phyloP scores from a whole-genome alignment of 2,329 filamentous ascomycete genomes.

The Macrophomina tecta region DNA sequence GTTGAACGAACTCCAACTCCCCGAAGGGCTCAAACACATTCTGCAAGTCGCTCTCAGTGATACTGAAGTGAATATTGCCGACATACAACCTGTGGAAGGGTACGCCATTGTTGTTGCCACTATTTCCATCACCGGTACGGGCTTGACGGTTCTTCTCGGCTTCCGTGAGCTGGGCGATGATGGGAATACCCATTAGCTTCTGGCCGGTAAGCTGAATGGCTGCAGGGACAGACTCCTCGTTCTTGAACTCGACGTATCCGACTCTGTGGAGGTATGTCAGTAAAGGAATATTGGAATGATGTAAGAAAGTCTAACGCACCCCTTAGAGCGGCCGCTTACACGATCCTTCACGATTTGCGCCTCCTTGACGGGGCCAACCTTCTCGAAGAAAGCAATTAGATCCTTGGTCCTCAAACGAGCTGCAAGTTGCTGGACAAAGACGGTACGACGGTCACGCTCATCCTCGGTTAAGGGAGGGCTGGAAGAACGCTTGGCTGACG shows the following conservation, averaged over 20 bases:
- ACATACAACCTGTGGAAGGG: slow-evolving; percentile 98
- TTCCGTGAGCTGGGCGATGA: slow-evolving; percentile 97
- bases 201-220: slow-evolving; percentile 98
- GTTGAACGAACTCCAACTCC: slow-evolving; percentile 94
- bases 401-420: slow-evolving; percentile 91
- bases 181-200: slow-evolving; percentile 96
- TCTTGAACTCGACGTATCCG: slow-evolving; percentile 98
- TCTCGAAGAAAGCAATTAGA: slow-evolving; percentile 93
- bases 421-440: slow-evolving; percentile 98
- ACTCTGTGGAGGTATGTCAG: slow-evolving; percentile 68
- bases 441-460: slow-evolving; percentile 93
- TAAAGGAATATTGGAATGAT: slow-evolving; percentile 15
- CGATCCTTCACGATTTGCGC: slow-evolving; percentile 98
- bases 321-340: slow-evolving; percentile 95
- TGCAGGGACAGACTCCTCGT: slow-evolving; percentile 89
- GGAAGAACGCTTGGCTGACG: slow-evolving; percentile 44
- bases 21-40: slow-evolving; percentile 98
- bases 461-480: slow-evolving; percentile 82
- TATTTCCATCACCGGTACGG: slow-evolving; percentile 74
- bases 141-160: slow-evolving; percentile 99
- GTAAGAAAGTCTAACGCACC: slow-evolving; percentile 63
- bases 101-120: slow-evolving; percentile 75
- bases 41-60: slow-evolving; percentile 93
- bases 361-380: slow-evolving; percentile 91
- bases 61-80: slow-evolving; percentile 99